phyloP scores from a whole-genome alignment of 495 filamentous ascomycete species.

The Thozetella sp. region DNA sequence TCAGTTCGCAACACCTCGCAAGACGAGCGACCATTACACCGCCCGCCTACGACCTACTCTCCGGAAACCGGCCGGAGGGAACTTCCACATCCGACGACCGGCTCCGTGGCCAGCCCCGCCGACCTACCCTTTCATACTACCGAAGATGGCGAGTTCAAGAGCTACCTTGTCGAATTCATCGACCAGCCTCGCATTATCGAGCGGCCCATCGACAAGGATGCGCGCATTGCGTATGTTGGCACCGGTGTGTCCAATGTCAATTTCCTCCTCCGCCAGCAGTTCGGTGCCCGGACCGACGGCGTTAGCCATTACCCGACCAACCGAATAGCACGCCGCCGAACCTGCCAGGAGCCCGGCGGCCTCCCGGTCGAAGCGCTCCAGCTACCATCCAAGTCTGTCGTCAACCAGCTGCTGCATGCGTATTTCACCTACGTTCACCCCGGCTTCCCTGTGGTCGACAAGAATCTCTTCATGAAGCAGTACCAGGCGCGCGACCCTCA shows the following conservation, averaged over 20 bases:
- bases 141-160: neutral
- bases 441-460: constrained; percentile 60
- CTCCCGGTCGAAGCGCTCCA: constrained; percentile 11
- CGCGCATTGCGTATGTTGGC: constrained; percentile 34
- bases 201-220: neutral
- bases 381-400: constrained; percentile 49
- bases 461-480: constrained; percentile 46
- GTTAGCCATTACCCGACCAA: constrained; percentile 6
- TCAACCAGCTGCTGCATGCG: constrained; percentile 49
- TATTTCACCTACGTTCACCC: constrained; percentile 60
- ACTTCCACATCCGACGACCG: neutral
- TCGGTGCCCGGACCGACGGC: neutral
- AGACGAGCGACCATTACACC: neutral
- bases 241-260: constrained; percentile 54
- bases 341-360: neutral
- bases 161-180: constrained; percentile 6
- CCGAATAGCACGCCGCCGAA: neutral
- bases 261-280: constrained; percentile 51
- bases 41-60: neutral
- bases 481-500: constrained; percentile 30
- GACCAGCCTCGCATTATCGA: neutral
- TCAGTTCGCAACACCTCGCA: no score
- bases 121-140: neutral
- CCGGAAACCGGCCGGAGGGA: neutral
- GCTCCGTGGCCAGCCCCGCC: neutral